Evolutionary conservation across 106 monocot species (phyloP), one percentile per base, ranked within the genome.

Genomic region (Apostasia shenzhenica): DNA sequence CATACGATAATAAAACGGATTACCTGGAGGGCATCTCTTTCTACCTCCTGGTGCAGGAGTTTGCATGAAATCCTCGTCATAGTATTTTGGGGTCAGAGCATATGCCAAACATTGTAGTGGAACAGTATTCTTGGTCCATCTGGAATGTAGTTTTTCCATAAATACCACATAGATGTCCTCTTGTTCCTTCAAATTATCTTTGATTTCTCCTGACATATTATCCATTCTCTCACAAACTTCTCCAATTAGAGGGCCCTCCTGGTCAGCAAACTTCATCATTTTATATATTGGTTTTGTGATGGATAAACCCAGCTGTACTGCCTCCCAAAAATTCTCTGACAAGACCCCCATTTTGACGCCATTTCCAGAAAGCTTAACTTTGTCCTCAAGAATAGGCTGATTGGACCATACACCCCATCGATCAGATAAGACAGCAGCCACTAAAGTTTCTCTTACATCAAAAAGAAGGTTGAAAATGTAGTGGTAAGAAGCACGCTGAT

Each of bases 221-320:
- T 86, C 82, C 80, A 86, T 86, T 69, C 74, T 77, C 44, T 86
- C 82, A 80, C 77, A 86, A 49, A 86, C 60, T 70, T 79, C 81
- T 26, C 75, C 82, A 56, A 86, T 82, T 52, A 81, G 41, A 4
- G 82, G 73, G 14, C 80, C 86, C 51, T 83, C 79, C 68, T 63
- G 74, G 52, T 82, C 79, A 57, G 63, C 63, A 57, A 86, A 80
- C 47, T 68, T 82, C 8, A 86, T 57, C 73, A 74, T 76, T 68
- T 65, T 72, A 67, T 77, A 82, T 51, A 86, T 63, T 37, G 82
- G 79, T 60, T 71, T 79, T n/a, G 55, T 71, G 14, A 82, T 79
- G 9, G 45, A 67, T 6, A 83, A 61, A 43, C 72, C 69, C 56
- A 75, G 60, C 51, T 86, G 71, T 41, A 82, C 56, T 44, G 67